Evolutionary conservation across 2,329 filamentous ascomycete genomes (phyloP).

Genomic region (Cladorrhinum sp.): DNA sequence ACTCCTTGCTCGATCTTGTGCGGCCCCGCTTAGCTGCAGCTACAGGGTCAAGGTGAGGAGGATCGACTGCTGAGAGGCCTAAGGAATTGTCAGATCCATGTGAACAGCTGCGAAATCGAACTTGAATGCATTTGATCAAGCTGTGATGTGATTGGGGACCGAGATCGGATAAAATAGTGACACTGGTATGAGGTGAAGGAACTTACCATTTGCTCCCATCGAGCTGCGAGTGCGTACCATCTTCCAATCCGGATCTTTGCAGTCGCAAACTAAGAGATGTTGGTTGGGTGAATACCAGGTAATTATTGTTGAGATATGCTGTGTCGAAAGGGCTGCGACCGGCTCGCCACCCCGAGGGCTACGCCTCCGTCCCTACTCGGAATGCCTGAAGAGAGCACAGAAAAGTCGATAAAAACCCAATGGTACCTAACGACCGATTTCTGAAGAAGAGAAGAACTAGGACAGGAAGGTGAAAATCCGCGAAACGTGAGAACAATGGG

Average conservation of each 20-base stretch:
- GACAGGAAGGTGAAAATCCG: neutral
- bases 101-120: no score
- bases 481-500: neutral
- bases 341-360: neutral
- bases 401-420: neutral
- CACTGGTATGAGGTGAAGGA: neutral
- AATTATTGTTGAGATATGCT: neutral
- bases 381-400: neutral
- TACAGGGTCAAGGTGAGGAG: constrained; percentile 10
- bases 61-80: constrained; percentile 17
- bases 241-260: no score
- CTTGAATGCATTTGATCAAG: no score
- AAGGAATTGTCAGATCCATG: no score
- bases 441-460: neutral
- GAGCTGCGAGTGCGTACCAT: neutral
- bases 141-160: neutral
- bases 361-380: neutral
- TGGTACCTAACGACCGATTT: neutral
- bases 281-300: no score
- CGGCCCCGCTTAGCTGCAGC: constrained; percentile 29
- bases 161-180: neutral
- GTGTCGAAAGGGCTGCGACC: neutral
- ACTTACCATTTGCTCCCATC: neutral
- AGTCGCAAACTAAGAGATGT: no score
- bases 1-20: constrained; percentile 29